These are phyloP conservation scores for Trichophyton equinum DNA, from an alignment of 2,329 filamentous ascomycete genomes.

Conservation along the genomic window DNA sequence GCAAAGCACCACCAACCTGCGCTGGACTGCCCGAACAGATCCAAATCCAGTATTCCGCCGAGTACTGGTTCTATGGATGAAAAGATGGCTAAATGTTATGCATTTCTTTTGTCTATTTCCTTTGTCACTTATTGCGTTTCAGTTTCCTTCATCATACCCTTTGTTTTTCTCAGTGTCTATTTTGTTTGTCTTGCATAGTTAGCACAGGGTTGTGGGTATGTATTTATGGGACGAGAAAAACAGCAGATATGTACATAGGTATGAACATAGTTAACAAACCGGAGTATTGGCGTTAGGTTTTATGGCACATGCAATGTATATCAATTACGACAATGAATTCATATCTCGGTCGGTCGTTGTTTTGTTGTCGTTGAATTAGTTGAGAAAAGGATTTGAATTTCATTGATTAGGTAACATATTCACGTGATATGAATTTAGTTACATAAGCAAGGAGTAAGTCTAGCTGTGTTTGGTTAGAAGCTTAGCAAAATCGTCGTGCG, in stretches of 20 bases:
- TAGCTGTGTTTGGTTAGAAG: not conserved
- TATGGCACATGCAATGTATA: not conserved
- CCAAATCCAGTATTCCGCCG: constrained; percentile 65
- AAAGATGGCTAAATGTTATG: not conserved
- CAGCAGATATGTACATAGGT: not conserved
- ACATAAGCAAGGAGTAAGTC: not conserved
- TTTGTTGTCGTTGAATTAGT: not conserved
- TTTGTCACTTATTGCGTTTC: not conserved
- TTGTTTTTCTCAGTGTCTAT: not conserved
- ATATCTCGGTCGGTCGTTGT: not conserved
- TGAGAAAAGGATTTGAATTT: not conserved
- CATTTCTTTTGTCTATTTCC: not conserved
- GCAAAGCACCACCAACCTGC: constrained; percentile 62
- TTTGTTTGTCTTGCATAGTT: not conserved
- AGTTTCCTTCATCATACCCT: not conserved
- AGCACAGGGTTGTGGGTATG: not conserved
- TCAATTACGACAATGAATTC: no score
- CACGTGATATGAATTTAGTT: not conserved
- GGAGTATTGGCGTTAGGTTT: constrained; percentile 1
- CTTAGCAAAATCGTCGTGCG: constrained; percentile 1
- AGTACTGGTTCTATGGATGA: constrained; percentile 54
- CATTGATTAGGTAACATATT: no score
- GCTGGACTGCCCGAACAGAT: constrained; percentile 51
- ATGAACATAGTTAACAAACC: not conserved
- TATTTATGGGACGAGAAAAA: not conserved